phyloP scores from a whole-genome alignment of 495 filamentous ascomycete species.

The Jackrogersella multiformis region DNA sequence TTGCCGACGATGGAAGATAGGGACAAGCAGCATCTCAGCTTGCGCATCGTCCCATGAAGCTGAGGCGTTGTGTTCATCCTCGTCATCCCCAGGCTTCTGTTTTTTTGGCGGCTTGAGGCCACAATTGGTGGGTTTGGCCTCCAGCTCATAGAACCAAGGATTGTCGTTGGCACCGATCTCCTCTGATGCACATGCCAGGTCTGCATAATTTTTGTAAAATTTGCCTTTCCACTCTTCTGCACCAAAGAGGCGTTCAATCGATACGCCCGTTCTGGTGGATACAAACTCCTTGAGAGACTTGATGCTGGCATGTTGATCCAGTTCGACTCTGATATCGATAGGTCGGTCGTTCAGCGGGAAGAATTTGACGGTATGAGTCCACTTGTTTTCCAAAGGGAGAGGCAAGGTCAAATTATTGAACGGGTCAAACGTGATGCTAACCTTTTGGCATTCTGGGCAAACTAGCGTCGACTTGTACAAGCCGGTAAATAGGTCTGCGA shows the following conservation, averaged over 20 bases:
- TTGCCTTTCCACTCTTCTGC: slow-evolving; percentile 80
- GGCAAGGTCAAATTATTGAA: slow-evolving; percentile 95
- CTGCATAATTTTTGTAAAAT: slow-evolving; percentile 85
- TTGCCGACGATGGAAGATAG: slow-evolving; percentile 73
- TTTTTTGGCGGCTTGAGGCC: slow-evolving; percentile 61
- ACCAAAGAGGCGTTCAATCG: slow-evolving; percentile 69
- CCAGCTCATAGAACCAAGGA: slow-evolving; percentile 81
- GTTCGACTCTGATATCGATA: slow-evolving; percentile 79
- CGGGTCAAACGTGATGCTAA: slow-evolving; percentile 98
- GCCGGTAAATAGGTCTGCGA: slow-evolving; percentile 93
- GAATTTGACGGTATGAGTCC: slow-evolving; percentile 76
- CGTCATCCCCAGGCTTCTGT: slow-evolving; percentile 56
- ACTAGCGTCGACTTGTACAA: slow-evolving; percentile 98
- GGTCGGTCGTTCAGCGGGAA: slow-evolving; percentile 72
- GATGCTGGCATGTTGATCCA: slow-evolving; percentile 83
- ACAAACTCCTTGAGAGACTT: slow-evolving; percentile 78
- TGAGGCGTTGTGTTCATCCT: slow-evolving; percentile 64
- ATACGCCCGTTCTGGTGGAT: slow-evolving; percentile 69
- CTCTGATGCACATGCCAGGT: slow-evolving; percentile 71
- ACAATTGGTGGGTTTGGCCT: slow-evolving; percentile 79
- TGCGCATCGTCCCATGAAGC: slow-evolving; percentile 68
- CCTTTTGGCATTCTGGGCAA: slow-evolving; percentile 89
- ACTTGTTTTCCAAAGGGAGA: slow-evolving; percentile 82
- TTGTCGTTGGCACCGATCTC: slow-evolving; percentile 71
- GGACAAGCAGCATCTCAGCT: slow-evolving; percentile 77